Percentiles rank a stretch among this genome's conserved stretches.
phyloP scores from a whole-genome alignment of 768 basidiomycete species.

The Ephemerocybe angulata region DNA sequence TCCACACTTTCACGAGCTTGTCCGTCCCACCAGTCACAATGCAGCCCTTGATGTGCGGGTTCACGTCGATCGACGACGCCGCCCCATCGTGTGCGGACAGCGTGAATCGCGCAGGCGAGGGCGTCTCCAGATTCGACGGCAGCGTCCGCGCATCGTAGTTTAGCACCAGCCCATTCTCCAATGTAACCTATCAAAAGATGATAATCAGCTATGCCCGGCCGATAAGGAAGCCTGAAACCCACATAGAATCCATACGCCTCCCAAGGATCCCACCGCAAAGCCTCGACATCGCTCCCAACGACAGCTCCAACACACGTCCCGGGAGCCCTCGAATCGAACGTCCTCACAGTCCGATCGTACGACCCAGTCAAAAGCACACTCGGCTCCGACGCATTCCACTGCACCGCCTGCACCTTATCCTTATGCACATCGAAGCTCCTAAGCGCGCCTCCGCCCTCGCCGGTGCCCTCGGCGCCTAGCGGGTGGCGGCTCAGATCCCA shows the following conservation, averaged over 20 bases:
- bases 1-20: constrained; percentile 96
- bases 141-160: constrained; percentile 89
- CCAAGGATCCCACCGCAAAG: constrained; percentile 95
- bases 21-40: constrained; percentile 93
- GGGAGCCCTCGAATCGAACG: constrained; percentile 87
- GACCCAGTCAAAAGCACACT: constrained; percentile 90
- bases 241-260: constrained; percentile 85
- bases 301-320: constrained; percentile 79
- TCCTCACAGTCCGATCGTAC: constrained; percentile 92
- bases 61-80: constrained; percentile 85
- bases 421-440: constrained; percentile 83
- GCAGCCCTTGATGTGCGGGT: constrained; percentile 85
- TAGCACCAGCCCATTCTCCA: constrained; percentile 92
- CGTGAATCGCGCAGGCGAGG: constrained; percentile 78
- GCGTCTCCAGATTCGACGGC: constrained; percentile 58
- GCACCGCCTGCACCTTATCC: constrained; percentile 94
- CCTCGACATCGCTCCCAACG: constrained; percentile 91
- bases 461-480: constrained; percentile 29
- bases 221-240: constrained; percentile 24
- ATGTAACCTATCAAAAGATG: constrained; percentile 59
- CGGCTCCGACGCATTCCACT: constrained; percentile 90
- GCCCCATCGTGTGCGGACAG: constrained; percentile 92
- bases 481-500: constrained; percentile 88
- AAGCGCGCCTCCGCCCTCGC: constrained; percentile 61
- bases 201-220: not conserved